Conservation (phyloP, 2,329 filamentous ascomycete species). For the Plectosphaerella sp. region DNA sequence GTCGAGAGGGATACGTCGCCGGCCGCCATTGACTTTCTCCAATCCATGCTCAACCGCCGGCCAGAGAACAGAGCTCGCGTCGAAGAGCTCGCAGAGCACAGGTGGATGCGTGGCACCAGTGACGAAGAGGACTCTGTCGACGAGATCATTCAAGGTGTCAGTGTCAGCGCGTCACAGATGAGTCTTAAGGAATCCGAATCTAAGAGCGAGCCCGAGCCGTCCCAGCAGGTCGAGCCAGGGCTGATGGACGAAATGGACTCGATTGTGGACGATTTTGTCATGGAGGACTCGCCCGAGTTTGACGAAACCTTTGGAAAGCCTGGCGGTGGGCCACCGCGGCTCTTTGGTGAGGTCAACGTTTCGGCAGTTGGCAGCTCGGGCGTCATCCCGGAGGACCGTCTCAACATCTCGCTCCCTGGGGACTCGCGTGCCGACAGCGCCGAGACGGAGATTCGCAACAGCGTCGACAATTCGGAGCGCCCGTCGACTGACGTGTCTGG, state of each 20-base stretch:
- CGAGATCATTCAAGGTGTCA: slow-evolving; percentile 53
- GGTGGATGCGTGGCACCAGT: slow-evolving; percentile 58
- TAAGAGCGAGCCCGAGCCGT: slow-evolving; percentile 12
- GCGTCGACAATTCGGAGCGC: slow-evolving; percentile 35
- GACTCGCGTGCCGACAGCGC: slow-evolving; percentile 27
- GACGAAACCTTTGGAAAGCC: slow-evolving; percentile 54
- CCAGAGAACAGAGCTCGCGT: slow-evolving; percentile 75
- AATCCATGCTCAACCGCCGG: slow-evolving; percentile 75
- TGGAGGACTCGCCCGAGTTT: slow-evolving; percentile 28
- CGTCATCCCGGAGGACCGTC: slow-evolving; percentile 39
- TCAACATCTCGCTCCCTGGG: slow-evolving; percentile 40
- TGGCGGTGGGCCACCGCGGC: slow-evolving; percentile 28
- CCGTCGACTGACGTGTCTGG: neutral
- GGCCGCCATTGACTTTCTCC: slow-evolving; percentile 68
- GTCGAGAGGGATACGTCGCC: slow-evolving; percentile 54
- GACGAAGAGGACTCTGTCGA: slow-evolving; percentile 49
- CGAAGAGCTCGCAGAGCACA: slow-evolving; percentile 61
- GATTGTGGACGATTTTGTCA: slow-evolving; percentile 22
- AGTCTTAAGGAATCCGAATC: slow-evolving; percentile 54
- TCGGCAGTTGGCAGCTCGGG: slow-evolving; percentile 52
- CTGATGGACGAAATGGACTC: slow-evolving; percentile 24
- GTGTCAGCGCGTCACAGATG: slow-evolving; percentile 57
- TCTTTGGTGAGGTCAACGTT: slow-evolving; percentile 52
- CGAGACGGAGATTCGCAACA: slow-evolving; percentile 38
- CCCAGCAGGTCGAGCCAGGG: slow-evolving; percentile 16